Conservation (phyloP, 2,329 filamentous ascomycete genomes). For the Calonectria ilicicola region DNA sequence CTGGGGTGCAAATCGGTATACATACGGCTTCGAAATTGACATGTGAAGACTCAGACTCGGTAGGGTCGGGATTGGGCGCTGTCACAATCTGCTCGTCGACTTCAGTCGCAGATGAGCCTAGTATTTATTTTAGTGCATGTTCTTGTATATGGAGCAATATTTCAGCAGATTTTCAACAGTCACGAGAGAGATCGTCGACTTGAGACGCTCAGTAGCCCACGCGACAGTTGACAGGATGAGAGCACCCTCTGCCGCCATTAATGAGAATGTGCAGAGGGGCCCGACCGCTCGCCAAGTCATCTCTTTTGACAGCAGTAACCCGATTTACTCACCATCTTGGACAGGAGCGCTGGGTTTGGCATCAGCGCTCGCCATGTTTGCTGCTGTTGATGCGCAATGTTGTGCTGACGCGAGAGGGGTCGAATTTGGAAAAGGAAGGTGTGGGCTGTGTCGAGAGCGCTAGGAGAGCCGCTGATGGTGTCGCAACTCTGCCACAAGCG, state of each 20-base stretch:
- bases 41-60: slow-evolving; percentile 22
- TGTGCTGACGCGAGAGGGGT: slow-evolving; percentile 22
- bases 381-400: slow-evolving; percentile 15
- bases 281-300: background rate
- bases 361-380: slow-evolving; percentile 31
- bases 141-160: background rate
- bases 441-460: slow-evolving; percentile 15
- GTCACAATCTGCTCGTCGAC: slow-evolving; percentile 39
- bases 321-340: slow-evolving; percentile 33
- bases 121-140: slow-evolving; percentile 21
- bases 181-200: background rate
- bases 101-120: slow-evolving; percentile 22
- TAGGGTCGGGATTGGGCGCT: slow-evolving; percentile 31
- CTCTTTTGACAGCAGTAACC: background rate
- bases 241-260: slow-evolving; percentile 12
- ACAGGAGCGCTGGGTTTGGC: slow-evolving; percentile 16
- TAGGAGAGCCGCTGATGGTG: slow-evolving; percentile 8
- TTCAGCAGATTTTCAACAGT: background rate
- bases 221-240: slow-evolving; percentile 7
- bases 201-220: background rate
- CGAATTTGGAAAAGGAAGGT: slow-evolving; percentile 18
- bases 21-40: slow-evolving; percentile 16
- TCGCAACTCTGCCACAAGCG: slow-evolving; percentile 29
- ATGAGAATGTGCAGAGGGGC: slow-evolving; percentile 8
- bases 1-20: background rate